Evolutionary conservation across 345 rosid genomes (phyloP).

Genomic region (Ceriops tagal): DNA sequence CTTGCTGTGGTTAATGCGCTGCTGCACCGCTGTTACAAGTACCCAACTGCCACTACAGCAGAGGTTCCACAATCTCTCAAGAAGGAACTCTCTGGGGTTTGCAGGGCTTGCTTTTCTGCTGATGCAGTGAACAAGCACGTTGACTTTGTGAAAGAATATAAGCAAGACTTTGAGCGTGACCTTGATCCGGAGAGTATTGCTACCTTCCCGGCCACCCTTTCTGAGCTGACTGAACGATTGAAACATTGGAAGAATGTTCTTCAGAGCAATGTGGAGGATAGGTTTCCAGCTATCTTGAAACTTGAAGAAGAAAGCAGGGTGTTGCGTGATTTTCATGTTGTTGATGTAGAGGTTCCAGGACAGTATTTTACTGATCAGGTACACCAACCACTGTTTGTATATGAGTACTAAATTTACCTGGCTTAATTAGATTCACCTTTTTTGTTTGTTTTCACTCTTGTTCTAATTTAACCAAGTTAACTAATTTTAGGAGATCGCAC

Average conservation of each 20-base stretch:
- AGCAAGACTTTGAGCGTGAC: constrained; percentile 94
- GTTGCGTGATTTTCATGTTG: constrained; percentile 86
- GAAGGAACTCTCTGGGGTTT: constrained; percentile 97
- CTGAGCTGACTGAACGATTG: constrained; percentile 80
- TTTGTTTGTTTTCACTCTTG: neutral
- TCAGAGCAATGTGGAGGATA: constrained; percentile 97
- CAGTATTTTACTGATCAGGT: constrained; percentile 98
- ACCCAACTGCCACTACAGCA: constrained; percentile 93
- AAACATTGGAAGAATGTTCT: constrained; percentile 98
- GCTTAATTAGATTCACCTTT: neutral
- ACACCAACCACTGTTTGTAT: neutral
- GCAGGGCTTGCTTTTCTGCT: constrained; percentile 98
- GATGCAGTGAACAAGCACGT: constrained; percentile 97
- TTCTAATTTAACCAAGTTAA: neutral
- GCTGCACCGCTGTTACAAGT: constrained; percentile 98
- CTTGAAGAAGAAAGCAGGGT: constrained; percentile 97
- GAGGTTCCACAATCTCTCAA: constrained; percentile 99
- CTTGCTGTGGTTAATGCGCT: constrained; percentile 96
- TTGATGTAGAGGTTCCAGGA: constrained; percentile 99
- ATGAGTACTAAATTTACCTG: neutral
- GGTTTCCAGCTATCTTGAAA: constrained; percentile 91
- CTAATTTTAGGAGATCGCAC: constrained; percentile 73
- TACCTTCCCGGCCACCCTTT: constrained; percentile 90
- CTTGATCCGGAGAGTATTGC: constrained; percentile 93
- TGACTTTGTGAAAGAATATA: constrained; percentile 96